Conservation (phyloP, 129 eudicot species). For the Flaveria sonorensis region DNA sequence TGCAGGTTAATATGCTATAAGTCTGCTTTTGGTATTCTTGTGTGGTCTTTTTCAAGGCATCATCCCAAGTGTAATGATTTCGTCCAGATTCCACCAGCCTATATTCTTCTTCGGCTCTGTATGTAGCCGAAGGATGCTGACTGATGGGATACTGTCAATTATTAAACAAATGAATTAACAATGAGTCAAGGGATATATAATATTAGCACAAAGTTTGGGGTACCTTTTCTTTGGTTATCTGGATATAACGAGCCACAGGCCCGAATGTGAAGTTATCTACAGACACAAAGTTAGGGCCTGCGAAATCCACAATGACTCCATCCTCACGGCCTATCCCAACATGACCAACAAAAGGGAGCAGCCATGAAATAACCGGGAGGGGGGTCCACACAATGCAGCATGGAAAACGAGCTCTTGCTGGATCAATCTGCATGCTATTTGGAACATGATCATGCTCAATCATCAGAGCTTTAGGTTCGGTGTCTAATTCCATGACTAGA, state of each 20-base stretch:
- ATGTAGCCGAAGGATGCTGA: conserved; percentile 20
- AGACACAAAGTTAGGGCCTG: conserved; percentile 82
- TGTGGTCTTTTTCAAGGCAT: conserved; percentile 60
- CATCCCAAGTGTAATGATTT: conserved; percentile 64
- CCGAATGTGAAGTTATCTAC: conserved; percentile 90
- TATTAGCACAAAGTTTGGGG: neutral
- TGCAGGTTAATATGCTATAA: conserved; percentile 79
- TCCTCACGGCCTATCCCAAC: conserved; percentile 90
- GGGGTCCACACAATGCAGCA: conserved; percentile 93
- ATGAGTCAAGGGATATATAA: neutral
- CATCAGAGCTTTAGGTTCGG: conserved; percentile 42
- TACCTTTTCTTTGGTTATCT: conserved; percentile 70
- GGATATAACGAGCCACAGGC: conserved; percentile 73
- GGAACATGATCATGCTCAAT: conserved; percentile 41
- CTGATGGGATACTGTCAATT: conserved; percentile 3
- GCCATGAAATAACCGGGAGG: conserved; percentile 87
- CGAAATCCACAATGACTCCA: conserved; percentile 87
- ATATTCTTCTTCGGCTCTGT: conserved; percentile 39
- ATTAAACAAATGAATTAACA: neutral
- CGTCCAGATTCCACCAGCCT: conserved; percentile 45
- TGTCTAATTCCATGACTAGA: conserved; percentile 32
- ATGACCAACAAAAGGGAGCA: conserved; percentile 84
- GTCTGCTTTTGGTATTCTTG: conserved; percentile 78
- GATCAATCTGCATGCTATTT: conserved; percentile 59
- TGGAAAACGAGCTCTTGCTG: conserved; percentile 74